Percentiles rank a stretch among this genome's conserved stretches.
phyloP scores from a whole-genome alignment of 140 eudicot genomes.

The Oenanthe javanica region DNA sequence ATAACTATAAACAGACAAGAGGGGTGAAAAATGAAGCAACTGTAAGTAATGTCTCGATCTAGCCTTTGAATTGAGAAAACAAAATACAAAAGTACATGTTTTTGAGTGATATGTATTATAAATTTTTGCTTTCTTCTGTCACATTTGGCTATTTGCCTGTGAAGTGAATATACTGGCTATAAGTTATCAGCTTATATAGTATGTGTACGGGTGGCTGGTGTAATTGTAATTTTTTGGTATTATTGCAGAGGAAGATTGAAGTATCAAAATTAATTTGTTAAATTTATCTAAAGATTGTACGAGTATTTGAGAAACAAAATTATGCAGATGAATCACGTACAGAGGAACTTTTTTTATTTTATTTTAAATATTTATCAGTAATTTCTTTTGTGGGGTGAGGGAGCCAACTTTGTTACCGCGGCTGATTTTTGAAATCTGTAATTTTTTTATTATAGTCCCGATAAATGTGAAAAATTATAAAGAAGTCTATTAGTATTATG shows the following conservation, averaged over 20 bases:
- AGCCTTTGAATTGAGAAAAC: neutral
- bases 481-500: too few relatives aligned
- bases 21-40: neutral
- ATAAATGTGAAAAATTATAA: too few relatives aligned
- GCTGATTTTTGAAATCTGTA: too few relatives aligned
- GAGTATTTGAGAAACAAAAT: too few relatives aligned
- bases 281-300: too few relatives aligned
- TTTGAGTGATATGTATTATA: neutral
- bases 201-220: neutral
- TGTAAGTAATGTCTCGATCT: neutral
- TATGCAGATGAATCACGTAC: too few relatives aligned
- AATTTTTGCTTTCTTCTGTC: neutral
- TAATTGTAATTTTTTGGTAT: neutral
- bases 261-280: too few relatives aligned
- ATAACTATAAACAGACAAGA: neutral
- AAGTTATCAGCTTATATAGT: neutral
- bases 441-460: too few relatives aligned
- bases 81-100: neutral
- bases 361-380: too few relatives aligned
- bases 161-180: neutral
- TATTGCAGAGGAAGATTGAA: neutral
- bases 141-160: neutral
- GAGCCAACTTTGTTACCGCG: too few relatives aligned
- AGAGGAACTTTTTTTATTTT: too few relatives aligned
- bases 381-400: too few relatives aligned